A percentile compares a stretch with the other conserved stretches of the same genome.
Evolutionary conservation across 768 basidiomycete genomes (phyloP).

Genomic region (Naganishia antarctica): DNA sequence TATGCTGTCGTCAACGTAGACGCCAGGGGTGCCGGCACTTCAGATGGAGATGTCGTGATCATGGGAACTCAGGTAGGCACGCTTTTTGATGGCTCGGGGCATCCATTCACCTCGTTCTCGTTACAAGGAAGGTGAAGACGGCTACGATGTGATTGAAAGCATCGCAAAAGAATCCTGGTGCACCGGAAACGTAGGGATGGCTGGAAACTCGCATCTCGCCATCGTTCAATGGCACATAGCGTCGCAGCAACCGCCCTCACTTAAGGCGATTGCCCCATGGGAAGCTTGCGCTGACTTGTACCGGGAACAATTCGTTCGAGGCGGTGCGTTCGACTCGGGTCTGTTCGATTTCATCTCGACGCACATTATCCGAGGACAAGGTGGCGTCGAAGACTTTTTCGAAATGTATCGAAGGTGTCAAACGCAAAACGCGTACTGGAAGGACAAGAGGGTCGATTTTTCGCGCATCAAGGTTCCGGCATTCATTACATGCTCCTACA

Average conservation of each 20-base stretch:
- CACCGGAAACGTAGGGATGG: slow-evolving; percentile 33
- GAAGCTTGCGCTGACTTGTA: slow-evolving; percentile 31
- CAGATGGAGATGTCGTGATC: too few species aligned
- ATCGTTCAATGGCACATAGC: slow-evolving; percentile 32
- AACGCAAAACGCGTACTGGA: slow-evolving; percentile 26
- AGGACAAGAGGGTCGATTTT: slow-evolving; percentile 30
- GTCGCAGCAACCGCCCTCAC: slow-evolving; percentile 31
- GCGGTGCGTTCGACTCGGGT: slow-evolving; percentile 28
- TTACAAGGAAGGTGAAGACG: slow-evolving; percentile 26
- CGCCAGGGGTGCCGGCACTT: slow-evolving; percentile 12
- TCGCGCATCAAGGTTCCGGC: slow-evolving; percentile 26
- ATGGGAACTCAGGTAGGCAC: too few species aligned
- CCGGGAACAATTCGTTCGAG: slow-evolving; percentile 31
- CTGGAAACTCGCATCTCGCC: slow-evolving; percentile 31
- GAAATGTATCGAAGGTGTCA: slow-evolving; percentile 26
- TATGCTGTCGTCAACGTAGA: slow-evolving; percentile 21
- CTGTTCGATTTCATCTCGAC: slow-evolving; percentile 31
- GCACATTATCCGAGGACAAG: slow-evolving; percentile 29
- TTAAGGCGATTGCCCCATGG: slow-evolving; percentile 38
- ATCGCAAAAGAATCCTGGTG: slow-evolving; percentile 30
- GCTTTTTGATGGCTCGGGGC: too few species aligned
- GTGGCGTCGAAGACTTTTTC: slow-evolving; percentile 28
- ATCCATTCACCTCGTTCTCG: too few species aligned
- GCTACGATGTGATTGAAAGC: slow-evolving; percentile 30
- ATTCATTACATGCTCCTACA: slow-evolving; percentile 30